Percentiles rank a stretch among this genome's conserved stretches.
Conservation (phyloP, 306 rosid genomes). For the Quercus dentata region DNA sequence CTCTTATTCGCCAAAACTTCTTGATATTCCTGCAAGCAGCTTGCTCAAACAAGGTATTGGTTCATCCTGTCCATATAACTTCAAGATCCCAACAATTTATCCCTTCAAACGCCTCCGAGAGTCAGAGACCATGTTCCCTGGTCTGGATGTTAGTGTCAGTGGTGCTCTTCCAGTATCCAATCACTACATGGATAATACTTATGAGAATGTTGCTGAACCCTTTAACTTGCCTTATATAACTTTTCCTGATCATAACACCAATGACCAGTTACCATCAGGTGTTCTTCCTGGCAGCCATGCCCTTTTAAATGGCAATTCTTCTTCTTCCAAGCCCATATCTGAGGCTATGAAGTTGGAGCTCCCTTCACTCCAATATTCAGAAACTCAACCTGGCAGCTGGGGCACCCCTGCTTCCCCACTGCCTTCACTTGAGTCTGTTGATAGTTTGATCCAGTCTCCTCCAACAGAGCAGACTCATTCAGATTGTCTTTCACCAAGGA, state of each 20-base stretch:
- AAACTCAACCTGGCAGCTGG: constrained; percentile 64
- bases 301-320: constrained; percentile 65
- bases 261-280: constrained; percentile 28
- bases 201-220: constrained; percentile 30
- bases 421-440: constrained; percentile 51
- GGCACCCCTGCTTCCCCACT: constrained; percentile 36
- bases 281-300: constrained; percentile 55
- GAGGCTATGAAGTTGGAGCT: constrained; percentile 76
- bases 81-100: constrained; percentile 28
- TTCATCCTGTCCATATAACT: constrained; percentile 34
- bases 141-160: constrained; percentile 27
- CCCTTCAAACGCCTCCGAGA: constrained; percentile 41
- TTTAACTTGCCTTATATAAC: constrained; percentile 27
- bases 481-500: constrained; percentile 37
- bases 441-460: constrained; percentile 52
- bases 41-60: constrained; percentile 39
- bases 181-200: constrained; percentile 32
- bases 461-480: constrained; percentile 26
- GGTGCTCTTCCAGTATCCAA: constrained; percentile 26
- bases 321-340: constrained; percentile 56
- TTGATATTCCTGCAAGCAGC: constrained; percentile 31
- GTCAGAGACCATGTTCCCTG: constrained; percentile 25
- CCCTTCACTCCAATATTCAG: constrained; percentile 97
- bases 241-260: constrained; percentile 33
- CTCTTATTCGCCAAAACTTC: constrained; percentile 27